Evolutionary conservation across 768 basidiomycete genomes (phyloP).

Genomic region (Tricholoma sp.): DNA sequence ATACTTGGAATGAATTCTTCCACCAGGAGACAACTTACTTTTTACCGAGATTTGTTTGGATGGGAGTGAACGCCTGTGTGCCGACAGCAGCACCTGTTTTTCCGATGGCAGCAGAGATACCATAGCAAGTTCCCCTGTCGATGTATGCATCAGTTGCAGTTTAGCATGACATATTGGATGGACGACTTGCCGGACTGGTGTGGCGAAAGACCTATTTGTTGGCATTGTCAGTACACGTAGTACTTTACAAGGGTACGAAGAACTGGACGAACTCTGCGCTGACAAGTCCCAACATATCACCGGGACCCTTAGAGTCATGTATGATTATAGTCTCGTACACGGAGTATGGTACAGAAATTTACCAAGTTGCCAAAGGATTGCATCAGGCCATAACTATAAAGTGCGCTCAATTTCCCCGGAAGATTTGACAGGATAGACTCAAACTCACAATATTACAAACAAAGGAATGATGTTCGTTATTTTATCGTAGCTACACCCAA

Average conservation of each 20-base stretch:
- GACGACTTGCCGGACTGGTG: too few species aligned
- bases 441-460: conserved; percentile 61
- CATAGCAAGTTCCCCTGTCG: conserved; percentile 60
- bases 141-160: background rate
- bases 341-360: too few species aligned
- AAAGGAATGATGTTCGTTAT: conserved; percentile 58
- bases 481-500: conserved; percentile 56
- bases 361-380: too few species aligned
- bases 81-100: conserved; percentile 72
- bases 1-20: too few species aligned
- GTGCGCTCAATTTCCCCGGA: too few species aligned
- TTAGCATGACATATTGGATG: too few species aligned
- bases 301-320: conserved; percentile 46
- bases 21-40: conserved; percentile 27
- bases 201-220: too few species aligned
- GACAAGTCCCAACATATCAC: conserved; percentile 65
- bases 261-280: conserved; percentile 51
- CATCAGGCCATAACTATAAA: too few species aligned
- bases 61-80: conserved; percentile 66
- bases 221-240: background rate
- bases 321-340: conserved; percentile 1
- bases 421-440: too few species aligned
- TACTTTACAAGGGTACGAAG: background rate
- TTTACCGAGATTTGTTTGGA: conserved; percentile 63
- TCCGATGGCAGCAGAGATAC: conserved; percentile 61